A percentile compares a stretch with the other conserved stretches of the same genome.
Conservation (phyloP, 2,329 filamentous ascomycete genomes). For the Fonsecaea pugnacius region DNA sequence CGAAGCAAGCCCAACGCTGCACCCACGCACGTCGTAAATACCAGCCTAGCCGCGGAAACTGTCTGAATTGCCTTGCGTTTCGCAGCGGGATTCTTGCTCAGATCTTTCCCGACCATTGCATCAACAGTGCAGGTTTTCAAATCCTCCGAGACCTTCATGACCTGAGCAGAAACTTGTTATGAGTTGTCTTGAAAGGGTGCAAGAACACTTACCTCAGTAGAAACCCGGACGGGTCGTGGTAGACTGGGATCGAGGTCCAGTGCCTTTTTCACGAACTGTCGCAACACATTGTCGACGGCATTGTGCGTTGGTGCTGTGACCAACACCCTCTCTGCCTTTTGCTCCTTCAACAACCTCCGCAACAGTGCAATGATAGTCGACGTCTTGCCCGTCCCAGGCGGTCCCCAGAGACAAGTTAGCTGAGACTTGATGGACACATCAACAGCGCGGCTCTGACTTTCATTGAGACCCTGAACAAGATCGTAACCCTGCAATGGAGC, state of each 20-base stretch:
- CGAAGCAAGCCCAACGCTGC: slow-evolving; percentile 50
- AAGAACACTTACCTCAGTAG: slow-evolving; percentile 40
- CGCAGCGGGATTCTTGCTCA: slow-evolving; percentile 37
- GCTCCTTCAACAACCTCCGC: slow-evolving; percentile 39
- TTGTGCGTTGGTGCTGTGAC: slow-evolving; percentile 54
- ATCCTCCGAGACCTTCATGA: slow-evolving; percentile 44
- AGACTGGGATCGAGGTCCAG: slow-evolving; percentile 6
- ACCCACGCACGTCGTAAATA: slow-evolving; percentile 54
- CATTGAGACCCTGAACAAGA: slow-evolving; percentile 38
- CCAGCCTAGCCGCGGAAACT: slow-evolving; percentile 44
- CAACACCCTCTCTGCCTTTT: slow-evolving; percentile 41
- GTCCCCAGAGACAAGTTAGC: slow-evolving; percentile 51
- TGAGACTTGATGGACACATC: slow-evolving; percentile 40
- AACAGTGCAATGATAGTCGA: slow-evolving; percentile 50
- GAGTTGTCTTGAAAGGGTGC: neutral
- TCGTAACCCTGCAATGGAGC: slow-evolving; percentile 17
- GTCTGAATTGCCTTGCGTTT: slow-evolving; percentile 46
- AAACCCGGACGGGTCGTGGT: slow-evolving; percentile 38
- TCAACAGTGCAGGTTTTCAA: slow-evolving; percentile 46
- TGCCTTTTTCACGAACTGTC: slow-evolving; percentile 40
- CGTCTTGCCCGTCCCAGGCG: slow-evolving; percentile 54
- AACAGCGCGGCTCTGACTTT: slow-evolving; percentile 45
- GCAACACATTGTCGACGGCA: slow-evolving; percentile 52
- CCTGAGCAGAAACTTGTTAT: slow-evolving; percentile 26
- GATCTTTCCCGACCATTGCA: slow-evolving; percentile 45